Conservation (phyloP, 2,329 filamentous ascomycete genomes). For the Aureobasidium sp. region DNA sequence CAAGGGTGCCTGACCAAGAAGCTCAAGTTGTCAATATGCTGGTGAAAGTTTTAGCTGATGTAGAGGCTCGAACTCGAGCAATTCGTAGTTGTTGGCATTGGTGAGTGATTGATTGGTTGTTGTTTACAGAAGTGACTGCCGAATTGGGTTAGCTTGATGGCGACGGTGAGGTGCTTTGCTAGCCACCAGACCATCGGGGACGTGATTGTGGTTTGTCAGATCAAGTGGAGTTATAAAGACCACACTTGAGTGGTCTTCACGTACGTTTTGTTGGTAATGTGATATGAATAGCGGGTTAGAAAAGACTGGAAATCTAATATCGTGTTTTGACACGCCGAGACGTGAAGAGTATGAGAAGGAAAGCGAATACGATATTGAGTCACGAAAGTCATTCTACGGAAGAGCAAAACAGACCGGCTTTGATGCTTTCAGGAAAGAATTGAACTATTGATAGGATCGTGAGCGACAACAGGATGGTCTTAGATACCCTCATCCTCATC, state of each 20-base stretch:
- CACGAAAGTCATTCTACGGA: not conserved
- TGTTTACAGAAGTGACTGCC: not conserved
- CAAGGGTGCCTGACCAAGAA: not conserved
- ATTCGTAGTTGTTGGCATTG: not conserved
- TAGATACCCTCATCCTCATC: not conserved
- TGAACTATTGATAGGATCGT: not conserved
- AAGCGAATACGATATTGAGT: not conserved
- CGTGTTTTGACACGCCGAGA: not conserved
- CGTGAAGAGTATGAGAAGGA: not conserved
- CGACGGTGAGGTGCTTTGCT: not conserved
- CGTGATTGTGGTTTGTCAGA: not conserved
- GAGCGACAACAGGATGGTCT: not conserved
- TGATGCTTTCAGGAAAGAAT: not conserved
- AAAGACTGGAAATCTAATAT: not conserved
- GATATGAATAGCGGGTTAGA: not conserved
- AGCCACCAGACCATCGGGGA: not conserved
- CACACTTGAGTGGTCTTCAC: not conserved
- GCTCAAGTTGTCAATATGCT: not conserved
- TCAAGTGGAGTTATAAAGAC: not conserved
- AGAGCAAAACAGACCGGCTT: not conserved
- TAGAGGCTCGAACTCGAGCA: not conserved
- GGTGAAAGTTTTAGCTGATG: not conserved
- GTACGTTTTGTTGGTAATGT: not conserved
- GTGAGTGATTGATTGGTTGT: not conserved
- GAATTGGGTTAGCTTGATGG: not conserved